Percentiles rank a stretch among this genome's conserved stretches.
Evolutionary conservation across 106 monocot genomes (phyloP).

Genomic region (Platanthera zijinensis): DNA sequence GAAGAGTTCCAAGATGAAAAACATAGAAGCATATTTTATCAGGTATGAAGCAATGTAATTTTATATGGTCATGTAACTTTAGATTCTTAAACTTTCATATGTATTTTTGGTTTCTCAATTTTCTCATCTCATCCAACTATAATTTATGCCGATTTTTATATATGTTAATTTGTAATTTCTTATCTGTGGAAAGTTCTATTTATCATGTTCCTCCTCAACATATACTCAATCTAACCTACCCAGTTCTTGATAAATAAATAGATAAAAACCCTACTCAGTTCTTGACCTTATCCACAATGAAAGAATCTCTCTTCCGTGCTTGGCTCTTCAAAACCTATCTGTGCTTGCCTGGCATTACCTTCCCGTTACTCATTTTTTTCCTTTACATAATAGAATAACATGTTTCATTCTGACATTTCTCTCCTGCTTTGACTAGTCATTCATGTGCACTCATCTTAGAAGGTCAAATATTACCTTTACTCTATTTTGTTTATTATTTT

Average conservation of each 20-base stretch:
- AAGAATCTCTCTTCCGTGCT: neutral
- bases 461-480: neutral
- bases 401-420: neutral
- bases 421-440: neutral
- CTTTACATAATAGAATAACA: neutral
- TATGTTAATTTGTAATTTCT: slow-evolving; percentile 1
- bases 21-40: slow-evolving; percentile 28
- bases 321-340: neutral
- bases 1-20: slow-evolving; percentile 40
- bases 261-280: neutral
- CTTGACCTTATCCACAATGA: neutral
- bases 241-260: neutral
- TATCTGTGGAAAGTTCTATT: neutral
- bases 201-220: neutral
- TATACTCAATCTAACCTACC: neutral
- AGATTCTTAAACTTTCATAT: neutral
- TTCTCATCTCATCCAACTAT: neutral
- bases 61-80: neutral
- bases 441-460: neutral
- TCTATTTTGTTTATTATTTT: neutral
- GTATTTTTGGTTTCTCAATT: neutral
- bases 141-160: neutral
- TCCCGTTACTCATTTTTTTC: neutral
- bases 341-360: neutral
- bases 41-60: slow-evolving; percentile 30